Evolutionary conservation across 2,329 filamentous ascomycete species (phyloP).

Genomic region (Epichloe amarillans): DNA sequence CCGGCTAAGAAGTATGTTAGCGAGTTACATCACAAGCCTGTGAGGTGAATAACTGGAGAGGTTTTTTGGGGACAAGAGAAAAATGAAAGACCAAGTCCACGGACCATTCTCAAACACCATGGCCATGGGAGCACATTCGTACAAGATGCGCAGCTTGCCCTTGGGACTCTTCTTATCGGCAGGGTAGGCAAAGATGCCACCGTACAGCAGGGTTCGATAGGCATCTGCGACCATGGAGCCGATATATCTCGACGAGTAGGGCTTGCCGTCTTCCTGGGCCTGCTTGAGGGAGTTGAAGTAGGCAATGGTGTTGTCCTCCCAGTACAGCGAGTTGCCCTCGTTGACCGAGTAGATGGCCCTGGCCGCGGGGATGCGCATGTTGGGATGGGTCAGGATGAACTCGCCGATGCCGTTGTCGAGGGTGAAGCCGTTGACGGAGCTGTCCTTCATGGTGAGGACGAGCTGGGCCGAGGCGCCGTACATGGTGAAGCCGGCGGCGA

Average conservation of each 20-base stretch:
- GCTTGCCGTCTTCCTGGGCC: conserved; percentile 62
- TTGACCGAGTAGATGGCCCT: conserved; percentile 94
- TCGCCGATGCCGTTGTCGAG: conserved; percentile 93
- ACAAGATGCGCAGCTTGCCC: conserved; percentile 92
- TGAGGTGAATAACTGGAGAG: no score
- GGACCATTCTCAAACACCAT: conserved; percentile 96
- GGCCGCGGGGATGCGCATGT: conserved; percentile 75
- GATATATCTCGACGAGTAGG: conserved; percentile 91
- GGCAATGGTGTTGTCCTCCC: conserved; percentile 73
- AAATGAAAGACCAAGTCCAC: conserved; percentile 18
- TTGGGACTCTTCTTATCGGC: conserved; percentile 97
- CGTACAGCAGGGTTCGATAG: conserved; percentile 89
- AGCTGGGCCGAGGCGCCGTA: conserved; percentile 94
- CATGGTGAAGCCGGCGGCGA: conserved; percentile 98
- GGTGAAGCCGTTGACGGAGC: conserved; percentile 92
- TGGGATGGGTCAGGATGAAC: conserved; percentile 93
- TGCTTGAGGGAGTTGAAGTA: conserved; percentile 87
- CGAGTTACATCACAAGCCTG: not conserved
- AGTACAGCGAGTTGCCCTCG: conserved; percentile 96
- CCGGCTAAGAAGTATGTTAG: conserved; percentile 48
- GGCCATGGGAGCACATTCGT: conserved; percentile 96
- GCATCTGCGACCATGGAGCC: conserved; percentile 98
- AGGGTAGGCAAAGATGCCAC: conserved; percentile 94
- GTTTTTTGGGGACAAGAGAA: no score
- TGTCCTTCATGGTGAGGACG: conserved; percentile 91